Evolutionary conservation across 2,329 filamentous ascomycete species (phyloP), one percentile per base, ranked within the genome.

Genomic region (Fusarium torreyae): DNA sequence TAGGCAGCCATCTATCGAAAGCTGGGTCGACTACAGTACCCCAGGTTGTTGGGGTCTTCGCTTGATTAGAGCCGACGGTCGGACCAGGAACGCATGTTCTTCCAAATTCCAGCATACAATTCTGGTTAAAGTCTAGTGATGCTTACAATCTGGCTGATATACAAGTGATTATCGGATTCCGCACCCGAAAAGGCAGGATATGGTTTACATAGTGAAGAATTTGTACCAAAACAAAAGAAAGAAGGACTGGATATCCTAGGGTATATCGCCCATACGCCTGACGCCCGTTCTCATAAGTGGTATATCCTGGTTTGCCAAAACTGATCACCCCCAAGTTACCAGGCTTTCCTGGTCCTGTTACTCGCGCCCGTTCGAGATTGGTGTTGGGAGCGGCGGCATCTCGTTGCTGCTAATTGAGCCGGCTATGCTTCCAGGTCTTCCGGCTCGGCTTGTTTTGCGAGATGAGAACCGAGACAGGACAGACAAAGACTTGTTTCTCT

Each of bases 381-480:
- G 54, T 18, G 63, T 67, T 49, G 75, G 70, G 18, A 68, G 66
- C 20, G 66, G 44, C 20, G 68, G 63, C 8, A 72, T 73, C 44
- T 78, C 77, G 33, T 69, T 73, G 46, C 77, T 80, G 60, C 75
- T 75, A 36, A 73, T 73, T 52, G 77, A 80, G 13, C 76, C 77
- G 6, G 77, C 74, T 33, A 79, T 67, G 48, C 80, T 82, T 18
- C 71, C 60, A 43, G 78, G 75, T 54, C 79, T 74, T 40, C 69
- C 70, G n/a, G 40, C 60, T 44, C 74, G 68, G 63, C 67, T 72
- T 36, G 68, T 66, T 63, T 75, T 76, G 33, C 78, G 77, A 34
- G 72, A 75, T 9, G 77, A 77, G 64, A 83, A 77, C 39, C 75
- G 77, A 28, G 78, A 72, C 17, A 83, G 57, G 40, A 82, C 73